These are phyloP conservation scores for Fusarium sp. DNA, from an alignment of 2,329 filamentous ascomycete species.

Conservation along the genomic window DNA sequence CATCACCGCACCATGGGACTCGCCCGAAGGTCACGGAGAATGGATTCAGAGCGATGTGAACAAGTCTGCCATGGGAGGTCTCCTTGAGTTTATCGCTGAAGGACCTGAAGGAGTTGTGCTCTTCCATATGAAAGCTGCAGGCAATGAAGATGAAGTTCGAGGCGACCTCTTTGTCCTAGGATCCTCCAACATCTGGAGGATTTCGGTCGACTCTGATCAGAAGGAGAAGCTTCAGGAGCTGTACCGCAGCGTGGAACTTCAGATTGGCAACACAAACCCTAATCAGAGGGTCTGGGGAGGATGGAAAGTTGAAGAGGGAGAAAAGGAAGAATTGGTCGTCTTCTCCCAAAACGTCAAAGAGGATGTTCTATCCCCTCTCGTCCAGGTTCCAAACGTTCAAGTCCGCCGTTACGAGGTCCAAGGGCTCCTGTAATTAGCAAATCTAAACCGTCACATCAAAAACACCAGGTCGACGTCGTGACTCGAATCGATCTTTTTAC, in stretches of 20 bases:
- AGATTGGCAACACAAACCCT: conserved; percentile 46
- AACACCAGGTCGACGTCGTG: conserved; percentile 27
- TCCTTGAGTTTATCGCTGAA: conserved; percentile 50
- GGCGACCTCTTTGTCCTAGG: conserved; percentile 41
- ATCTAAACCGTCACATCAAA: neutral
- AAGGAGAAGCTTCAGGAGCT: conserved; percentile 49
- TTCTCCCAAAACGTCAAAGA: conserved; percentile 53
- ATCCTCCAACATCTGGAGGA: conserved; percentile 51
- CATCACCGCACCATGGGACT: conserved; percentile 60
- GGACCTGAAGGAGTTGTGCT: conserved; percentile 49
- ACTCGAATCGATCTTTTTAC: conserved; percentile 51
- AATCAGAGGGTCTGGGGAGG: conserved; percentile 52
- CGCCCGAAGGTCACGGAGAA: conserved; percentile 52
- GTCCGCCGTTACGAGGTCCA: conserved; percentile 40
- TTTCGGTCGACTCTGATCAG: conserved; percentile 47
- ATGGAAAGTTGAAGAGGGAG: conserved; percentile 56
- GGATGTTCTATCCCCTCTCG: conserved; percentile 45
- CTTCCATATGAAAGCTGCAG: conserved; percentile 55
- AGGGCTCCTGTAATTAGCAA: conserved; percentile 40
- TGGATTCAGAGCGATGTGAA: conserved; percentile 60
- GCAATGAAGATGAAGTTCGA: conserved; percentile 37
- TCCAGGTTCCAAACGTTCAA: conserved; percentile 32
- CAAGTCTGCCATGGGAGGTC: conserved; percentile 46
- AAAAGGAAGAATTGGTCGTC: conserved; percentile 54
- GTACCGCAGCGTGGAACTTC: conserved; percentile 49